These are phyloP conservation scores for Takashimella tepidaria DNA, from an alignment of 1,284 basidiomycete species.

Conservation along the genomic window DNA sequence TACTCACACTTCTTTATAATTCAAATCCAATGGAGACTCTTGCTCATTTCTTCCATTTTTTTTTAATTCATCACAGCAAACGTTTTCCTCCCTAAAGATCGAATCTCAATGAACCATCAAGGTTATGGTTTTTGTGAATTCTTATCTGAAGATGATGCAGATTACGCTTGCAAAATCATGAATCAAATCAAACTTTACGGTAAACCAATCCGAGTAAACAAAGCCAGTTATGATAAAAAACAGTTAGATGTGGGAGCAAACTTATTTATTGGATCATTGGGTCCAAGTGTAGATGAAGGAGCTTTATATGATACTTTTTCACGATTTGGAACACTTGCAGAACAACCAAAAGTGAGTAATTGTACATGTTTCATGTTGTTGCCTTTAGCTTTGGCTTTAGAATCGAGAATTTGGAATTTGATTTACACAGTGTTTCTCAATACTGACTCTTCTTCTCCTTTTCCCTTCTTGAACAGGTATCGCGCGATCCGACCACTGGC, in stretches of 20 bases:
- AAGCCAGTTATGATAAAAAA: constrained; percentile 95
- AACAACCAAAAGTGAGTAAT: constrained; percentile 80
- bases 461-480: too few relatives aligned
- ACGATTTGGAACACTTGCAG: constrained; percentile 88
- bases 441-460: neutral
- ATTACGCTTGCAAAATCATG: constrained; percentile 99
- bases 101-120: constrained; percentile 95
- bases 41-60: neutral
- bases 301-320: constrained; percentile 91
- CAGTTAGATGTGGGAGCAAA: constrained; percentile 97
- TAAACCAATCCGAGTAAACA: constrained; percentile 96
- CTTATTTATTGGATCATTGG: constrained; percentile 91
- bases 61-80: constrained; percentile 59
- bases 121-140: constrained; percentile 99
- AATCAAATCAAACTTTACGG: constrained; percentile 99
- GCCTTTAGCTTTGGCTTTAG: too few relatives aligned
- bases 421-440: too few relatives aligned
- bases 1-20: neutral
- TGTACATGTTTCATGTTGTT: neutral
- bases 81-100: constrained; percentile 98
- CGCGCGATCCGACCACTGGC: constrained; percentile 77
- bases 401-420: too few relatives aligned
- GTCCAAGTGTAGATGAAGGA: constrained; percentile 88
- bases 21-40: neutral
- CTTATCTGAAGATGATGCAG: constrained; percentile 93